Evolutionary conservation across 164 flowering plant species (phyloP).

Genomic region (Annona cherimola): DNA sequence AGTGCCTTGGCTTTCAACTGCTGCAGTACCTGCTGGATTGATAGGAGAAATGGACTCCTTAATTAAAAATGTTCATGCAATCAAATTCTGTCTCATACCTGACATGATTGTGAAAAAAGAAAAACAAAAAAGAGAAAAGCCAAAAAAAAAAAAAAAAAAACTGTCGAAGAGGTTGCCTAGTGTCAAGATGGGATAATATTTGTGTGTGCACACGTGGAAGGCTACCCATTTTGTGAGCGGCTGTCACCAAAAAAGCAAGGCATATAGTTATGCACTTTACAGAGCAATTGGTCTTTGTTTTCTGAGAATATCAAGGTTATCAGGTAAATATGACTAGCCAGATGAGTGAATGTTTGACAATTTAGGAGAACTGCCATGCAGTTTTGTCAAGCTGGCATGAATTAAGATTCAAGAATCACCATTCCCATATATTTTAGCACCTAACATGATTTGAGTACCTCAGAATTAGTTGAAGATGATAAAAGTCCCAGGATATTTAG

Average conservation of each 20-base stretch:
- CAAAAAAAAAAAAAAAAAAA: background rate
- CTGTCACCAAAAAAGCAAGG: background rate
- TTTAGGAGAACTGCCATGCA: background rate
- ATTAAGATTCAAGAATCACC: background rate
- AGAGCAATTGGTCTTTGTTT: background rate
- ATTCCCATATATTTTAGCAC: background rate
- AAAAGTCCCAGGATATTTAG: slow-evolving; percentile 57
- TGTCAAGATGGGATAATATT: background rate
- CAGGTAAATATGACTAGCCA: background rate
- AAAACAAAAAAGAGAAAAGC: background rate
- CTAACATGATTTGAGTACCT: slow-evolving; percentile 34
- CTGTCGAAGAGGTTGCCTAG: background rate
- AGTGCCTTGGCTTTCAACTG: slow-evolving; percentile 74
- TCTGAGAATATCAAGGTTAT: background rate
- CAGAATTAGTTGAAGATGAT: slow-evolving; percentile 35
- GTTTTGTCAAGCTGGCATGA: background rate
- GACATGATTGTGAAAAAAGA: background rate
- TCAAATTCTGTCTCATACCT: background rate
- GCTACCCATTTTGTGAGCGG: background rate
- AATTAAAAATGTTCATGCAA: background rate
- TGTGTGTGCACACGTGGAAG: background rate
- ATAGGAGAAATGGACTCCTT: background rate
- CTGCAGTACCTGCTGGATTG: slow-evolving; percentile 48
- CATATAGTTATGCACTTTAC: background rate
- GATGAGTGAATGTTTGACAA: background rate